phyloP scores from a whole-genome alignment of 2,329 filamentous ascomycete genomes.

The Pseudopyricularia javanii region DNA sequence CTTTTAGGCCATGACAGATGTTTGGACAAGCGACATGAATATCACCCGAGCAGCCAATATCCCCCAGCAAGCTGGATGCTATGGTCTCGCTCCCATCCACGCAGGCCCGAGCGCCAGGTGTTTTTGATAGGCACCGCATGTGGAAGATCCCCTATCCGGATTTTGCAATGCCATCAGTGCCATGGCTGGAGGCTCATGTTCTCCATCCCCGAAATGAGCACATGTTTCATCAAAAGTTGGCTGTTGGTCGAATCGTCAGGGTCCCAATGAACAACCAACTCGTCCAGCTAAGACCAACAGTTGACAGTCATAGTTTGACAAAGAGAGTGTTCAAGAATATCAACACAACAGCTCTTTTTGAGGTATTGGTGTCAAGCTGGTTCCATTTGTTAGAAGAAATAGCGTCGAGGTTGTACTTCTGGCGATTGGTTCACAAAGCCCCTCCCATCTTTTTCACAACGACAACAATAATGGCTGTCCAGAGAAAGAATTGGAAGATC shows the following conservation, averaged over 20 bases:
- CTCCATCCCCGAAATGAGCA: no score
- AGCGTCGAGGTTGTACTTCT: not conserved
- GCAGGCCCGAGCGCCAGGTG: not conserved
- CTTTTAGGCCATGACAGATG: not conserved
- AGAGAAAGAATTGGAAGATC: constrained; percentile 11
- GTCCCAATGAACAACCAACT: no score
- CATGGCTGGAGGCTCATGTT: no score
- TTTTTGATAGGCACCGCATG: no score
- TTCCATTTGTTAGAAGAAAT: not conserved
- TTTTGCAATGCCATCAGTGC: no score
- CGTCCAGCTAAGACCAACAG: no score
- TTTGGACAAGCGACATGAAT: not conserved
- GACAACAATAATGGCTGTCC: constrained; percentile 9
- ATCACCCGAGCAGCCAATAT: not conserved
- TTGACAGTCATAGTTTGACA: no score
- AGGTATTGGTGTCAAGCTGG: not conserved
- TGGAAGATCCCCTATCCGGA: no score
- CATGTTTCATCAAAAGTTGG: no score
- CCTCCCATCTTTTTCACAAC: constrained; percentile 6
- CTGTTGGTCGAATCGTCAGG: no score
- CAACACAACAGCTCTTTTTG: no score
- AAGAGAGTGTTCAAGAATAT: no score
- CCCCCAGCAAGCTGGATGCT: not conserved
- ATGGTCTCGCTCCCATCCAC: not conserved
- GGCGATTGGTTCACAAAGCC: not conserved